These are phyloP conservation scores for Hibiscus mutabilis DNA, from an alignment of 345 rosid species.

Conservation along the genomic window DNA sequence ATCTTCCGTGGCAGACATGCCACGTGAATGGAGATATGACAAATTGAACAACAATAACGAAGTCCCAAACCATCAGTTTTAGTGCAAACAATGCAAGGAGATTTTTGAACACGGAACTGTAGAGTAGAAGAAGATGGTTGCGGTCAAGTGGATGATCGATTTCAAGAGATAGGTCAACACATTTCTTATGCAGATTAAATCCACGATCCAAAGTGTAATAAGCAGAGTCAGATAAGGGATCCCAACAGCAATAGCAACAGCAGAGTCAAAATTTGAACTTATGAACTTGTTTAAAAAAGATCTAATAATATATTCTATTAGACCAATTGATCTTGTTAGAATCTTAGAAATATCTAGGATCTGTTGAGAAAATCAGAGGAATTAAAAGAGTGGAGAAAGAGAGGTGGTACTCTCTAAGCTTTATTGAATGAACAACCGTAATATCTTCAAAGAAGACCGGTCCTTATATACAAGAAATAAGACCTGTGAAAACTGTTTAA, in stretches of 20 bases:
- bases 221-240: neutral
- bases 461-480: too few species aligned
- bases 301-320: too few species aligned
- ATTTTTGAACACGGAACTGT: neutral
- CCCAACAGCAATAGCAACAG: neutral
- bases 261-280: too few species aligned
- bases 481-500: too few species aligned
- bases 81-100: neutral
- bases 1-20: neutral
- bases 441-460: too few species aligned
- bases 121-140: conserved; percentile 6
- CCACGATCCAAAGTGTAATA: neutral
- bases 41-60: neutral
- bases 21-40: neutral
- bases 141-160: neutral
- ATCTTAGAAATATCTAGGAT: too few species aligned
- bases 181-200: neutral
- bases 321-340: too few species aligned
- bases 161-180: neutral
- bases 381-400: too few species aligned
- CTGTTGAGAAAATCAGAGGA: too few species aligned
- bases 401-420: too few species aligned
- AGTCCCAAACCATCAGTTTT: neutral
- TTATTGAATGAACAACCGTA: too few species aligned
- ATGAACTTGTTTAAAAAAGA: too few species aligned